Base-by-base conservation (phyloP, 148 eudicot genomes). In the Rhododendron ovatum region DNA sequence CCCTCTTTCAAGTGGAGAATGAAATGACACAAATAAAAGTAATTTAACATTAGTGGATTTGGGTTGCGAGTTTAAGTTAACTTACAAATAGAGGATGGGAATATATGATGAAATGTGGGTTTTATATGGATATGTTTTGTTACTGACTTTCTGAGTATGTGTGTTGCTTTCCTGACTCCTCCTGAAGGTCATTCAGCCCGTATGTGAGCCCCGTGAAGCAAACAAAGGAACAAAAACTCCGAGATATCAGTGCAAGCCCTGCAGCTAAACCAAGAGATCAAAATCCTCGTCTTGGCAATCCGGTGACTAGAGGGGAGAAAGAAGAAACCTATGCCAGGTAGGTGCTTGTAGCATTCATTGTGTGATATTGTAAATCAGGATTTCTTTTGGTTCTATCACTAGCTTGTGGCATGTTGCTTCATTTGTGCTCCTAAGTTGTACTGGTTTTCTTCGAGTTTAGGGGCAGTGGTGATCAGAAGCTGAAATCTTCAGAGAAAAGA, bases 161-260 rank as follows among this genome's bases (percentile, higher is more conserved):
- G 26, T 35, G 26, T 33, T 84, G 81, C 86, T 82, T 74, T 74
- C 10, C 28, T 81, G 81, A 39, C 13, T 43, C 55, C 30, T 43
- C 71, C 61, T 85, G 15, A 74, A 92, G 93, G 92, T 89, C 90
- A 78, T 83, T 57, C 53, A 91, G 93, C 89, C 85, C 98, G 28
- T 50, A 71, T 85, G 83, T 53, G 26, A 88, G 90, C 78, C 90
- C 91, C 85, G 20, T 24, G 43, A 84, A 77, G 73, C 88, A 86
- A 41, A 85, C 81, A 41, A 90, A 83, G 84, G 88, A 88, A 57
- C 91, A 41, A 63, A 89, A 85, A 65, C 74, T 55, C 80, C 84
- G 22, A 41, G 88, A 86, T 88, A 90, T 85, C 75, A 91, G 91
- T 80, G 87, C 77, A 53, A 94, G 89, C 50, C 91, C 95, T 87